Base-by-base conservation (phyloP, 345 rosid genomes). In the Salix brachista region DNA sequence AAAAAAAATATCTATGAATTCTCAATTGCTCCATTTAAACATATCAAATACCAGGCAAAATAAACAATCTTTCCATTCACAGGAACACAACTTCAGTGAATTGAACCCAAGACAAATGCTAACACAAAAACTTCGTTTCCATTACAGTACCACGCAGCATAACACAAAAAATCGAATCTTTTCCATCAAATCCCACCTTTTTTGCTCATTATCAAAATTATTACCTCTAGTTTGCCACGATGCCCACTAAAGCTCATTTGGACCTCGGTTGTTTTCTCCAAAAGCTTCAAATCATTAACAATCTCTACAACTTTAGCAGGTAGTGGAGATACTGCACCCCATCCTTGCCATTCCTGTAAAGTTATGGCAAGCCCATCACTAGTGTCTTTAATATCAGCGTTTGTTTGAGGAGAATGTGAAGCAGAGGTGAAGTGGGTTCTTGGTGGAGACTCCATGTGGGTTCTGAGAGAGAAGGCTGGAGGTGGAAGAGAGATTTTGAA, bases 151-250 rank as follows among this genome's bases (percentile, higher is more conserved):
- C 60, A 21, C 8, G 21, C 4, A 54, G 2, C 60, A 69, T 32
- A 30, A 21, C 34, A 56, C 37, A 30, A 19, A 25, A 28, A 71
- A 28, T 16, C 50, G 52, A 66, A 34, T 76, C 46, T 37, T 30
- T 69, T 72, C 10, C 17, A 21, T 69, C 10, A 28, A 44, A 17
- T 19, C 32, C 18, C n/a, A 34, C 48, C 54, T 42, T 21, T 6
- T 46, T 28, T 72, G 62, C 73, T 64, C 74, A 30, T n/a, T 28
- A 67, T 28, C 68, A 23, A 75, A 61, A 72, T 4, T 44, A 34
- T 65, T 50, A 93, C 99, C 92, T 90, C 89, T 54, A 93, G 82
- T 82, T 92, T 93, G 71, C 98, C 99, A 34, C 97, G 94, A 58
- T 41, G 85, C n/a, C 96, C 95, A 61, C 97, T 97, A 66, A 96